Evolutionary conservation across 225 moss, liverwort and hornwort species (phyloP), one percentile per base, ranked within the genome.

Genomic region (Physcomitrium patens): DNA sequence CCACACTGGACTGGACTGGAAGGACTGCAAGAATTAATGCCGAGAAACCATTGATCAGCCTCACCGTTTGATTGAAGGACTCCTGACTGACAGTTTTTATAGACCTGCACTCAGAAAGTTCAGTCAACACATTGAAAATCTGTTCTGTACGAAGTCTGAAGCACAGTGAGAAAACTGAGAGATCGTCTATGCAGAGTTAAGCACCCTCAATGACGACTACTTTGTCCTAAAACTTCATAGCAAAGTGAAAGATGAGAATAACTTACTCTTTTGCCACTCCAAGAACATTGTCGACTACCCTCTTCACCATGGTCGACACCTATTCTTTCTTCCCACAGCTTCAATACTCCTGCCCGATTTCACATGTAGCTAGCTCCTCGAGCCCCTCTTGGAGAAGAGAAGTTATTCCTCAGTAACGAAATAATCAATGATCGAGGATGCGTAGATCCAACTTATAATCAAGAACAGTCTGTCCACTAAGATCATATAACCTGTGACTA

Each of bases 211-310:
- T 9, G 19, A 56, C 55, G 24, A 22, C 56, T 23, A 5, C 8
- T 6, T 26, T 58, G 23, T 13, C 14, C 65, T 26, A 58, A 28
- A 24, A 67, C 54, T 17, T 56, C 55, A 63, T 8, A 60, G 23
- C 28, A 7, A 45, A 60, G 53, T 37, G 70, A 69, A 1, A 15
- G 55, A 55, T 49, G 16, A 26, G 0, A 10, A 45, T 28, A 14
- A 45, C 93, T 86, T 80, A 96, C 96, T 96, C 96, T 89, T 96
- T 96, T 0, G 89, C 96, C 74, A 96, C 79, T 67, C 93, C 94
- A 71, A 96, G 79, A 24, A 83, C 89, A 72, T 45, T 79, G 78
- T 96, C 96, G 65, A 96, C 91, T 57, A 96, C 69, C 72, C 92
- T 83, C 67, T 94, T 90, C 55, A 96, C 94, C 88, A 89, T 93